Percentiles rank a stretch among this genome's conserved stretches.
Conservation (phyloP, 2,329 filamentous ascomycete species). For the Trichoderma koningii region DNA sequence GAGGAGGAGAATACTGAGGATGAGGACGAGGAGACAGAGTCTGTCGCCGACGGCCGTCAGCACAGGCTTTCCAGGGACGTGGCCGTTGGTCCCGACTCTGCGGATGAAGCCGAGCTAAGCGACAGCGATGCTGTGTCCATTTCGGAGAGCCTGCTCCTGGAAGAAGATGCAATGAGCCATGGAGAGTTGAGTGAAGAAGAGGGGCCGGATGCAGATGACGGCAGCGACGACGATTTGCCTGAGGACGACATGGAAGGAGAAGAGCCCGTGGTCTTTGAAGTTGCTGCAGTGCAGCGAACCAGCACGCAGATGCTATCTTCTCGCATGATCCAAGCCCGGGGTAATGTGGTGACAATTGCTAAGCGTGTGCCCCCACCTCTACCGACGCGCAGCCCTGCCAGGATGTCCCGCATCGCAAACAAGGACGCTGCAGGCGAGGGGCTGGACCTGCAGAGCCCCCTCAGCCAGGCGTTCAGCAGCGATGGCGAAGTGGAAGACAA, state of each 20-base stretch:
- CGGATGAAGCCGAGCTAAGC: slow-evolving; percentile 31
- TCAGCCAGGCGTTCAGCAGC: slow-evolving; percentile 52
- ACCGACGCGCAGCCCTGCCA: slow-evolving; percentile 72
- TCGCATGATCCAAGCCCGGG: slow-evolving; percentile 69
- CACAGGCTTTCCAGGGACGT: slow-evolving; percentile 41
- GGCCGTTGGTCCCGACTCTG: slow-evolving; percentile 31
- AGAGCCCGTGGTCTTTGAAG: slow-evolving; percentile 69
- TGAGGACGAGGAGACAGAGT: slow-evolving; percentile 56
- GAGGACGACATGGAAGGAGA: slow-evolving; percentile 56
- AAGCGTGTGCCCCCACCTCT: slow-evolving; percentile 78
- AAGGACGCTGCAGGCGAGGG: slow-evolving; percentile 62
- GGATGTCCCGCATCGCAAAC: slow-evolving; percentile 53
- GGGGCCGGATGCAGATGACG: slow-evolving; percentile 28
- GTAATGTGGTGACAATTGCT: slow-evolving; percentile 80
- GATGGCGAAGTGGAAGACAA: slow-evolving; percentile 34
- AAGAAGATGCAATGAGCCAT: slow-evolving; percentile 31
- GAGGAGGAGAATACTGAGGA: slow-evolving; percentile 30
- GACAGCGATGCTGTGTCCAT: not conserved
- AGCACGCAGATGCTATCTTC: slow-evolving; percentile 60
- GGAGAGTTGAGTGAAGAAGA: slow-evolving; percentile 32
- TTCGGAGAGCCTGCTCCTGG: slow-evolving; percentile 28
- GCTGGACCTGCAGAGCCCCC: slow-evolving; percentile 53
- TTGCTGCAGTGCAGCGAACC: slow-evolving; percentile 60
- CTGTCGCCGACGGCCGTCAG: slow-evolving; percentile 50
- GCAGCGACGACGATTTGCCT: slow-evolving; percentile 33